Evolutionary conservation across 768 basidiomycete species (phyloP).

Genomic region (Tephrocybe sp.): DNA sequence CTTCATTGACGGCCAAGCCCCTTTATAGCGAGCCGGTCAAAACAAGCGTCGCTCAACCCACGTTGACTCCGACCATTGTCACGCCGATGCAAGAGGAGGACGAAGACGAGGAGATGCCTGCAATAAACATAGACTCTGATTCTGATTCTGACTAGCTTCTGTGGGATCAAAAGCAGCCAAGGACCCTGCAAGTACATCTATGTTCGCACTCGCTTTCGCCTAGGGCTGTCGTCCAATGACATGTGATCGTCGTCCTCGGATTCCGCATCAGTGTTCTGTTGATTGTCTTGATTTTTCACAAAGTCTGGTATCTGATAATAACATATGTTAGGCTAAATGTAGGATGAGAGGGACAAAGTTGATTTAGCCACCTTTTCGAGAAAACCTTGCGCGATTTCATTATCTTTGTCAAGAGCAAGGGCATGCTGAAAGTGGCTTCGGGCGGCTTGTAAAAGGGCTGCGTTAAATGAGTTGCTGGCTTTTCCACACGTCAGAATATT

Average conservation of each 20-base stretch:
- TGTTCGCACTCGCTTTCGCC: constrained; percentile 36
- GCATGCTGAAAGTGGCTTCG: constrained; percentile 68
- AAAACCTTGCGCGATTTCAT: constrained; percentile 52
- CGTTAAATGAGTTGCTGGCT: constrained; percentile 25
- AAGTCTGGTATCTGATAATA: constrained; percentile 12
- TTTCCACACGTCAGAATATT: constrained; percentile 2
- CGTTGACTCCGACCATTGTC: not conserved
- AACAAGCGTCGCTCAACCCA: not conserved
- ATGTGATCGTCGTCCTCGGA: constrained; percentile 37
- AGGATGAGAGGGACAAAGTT: not conserved
- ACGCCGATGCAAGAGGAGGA: constrained; percentile 26
- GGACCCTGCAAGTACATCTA: too few species aligned
- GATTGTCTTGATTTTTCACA: constrained; percentile 3
- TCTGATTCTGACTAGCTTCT: constrained; percentile 59
- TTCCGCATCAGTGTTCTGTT: constrained; percentile 20
- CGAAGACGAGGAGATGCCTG: constrained; percentile 68
- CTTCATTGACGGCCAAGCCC: not conserved
- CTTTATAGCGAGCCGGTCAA: not conserved
- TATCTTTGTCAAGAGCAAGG: constrained; percentile 56
- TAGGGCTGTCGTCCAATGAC: constrained; percentile 22
- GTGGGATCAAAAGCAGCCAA: not conserved
- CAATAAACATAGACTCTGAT: constrained; percentile 78
- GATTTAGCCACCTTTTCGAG: constrained; percentile 44
- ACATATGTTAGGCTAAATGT: not conserved
- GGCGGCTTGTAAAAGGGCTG: constrained; percentile 48